A percentile compares a stretch with the other conserved stretches of the same genome.
These are phyloP conservation scores for Diplodia intermedia DNA, from an alignment of 2,329 filamentous ascomycete genomes.

Conservation along the genomic window DNA sequence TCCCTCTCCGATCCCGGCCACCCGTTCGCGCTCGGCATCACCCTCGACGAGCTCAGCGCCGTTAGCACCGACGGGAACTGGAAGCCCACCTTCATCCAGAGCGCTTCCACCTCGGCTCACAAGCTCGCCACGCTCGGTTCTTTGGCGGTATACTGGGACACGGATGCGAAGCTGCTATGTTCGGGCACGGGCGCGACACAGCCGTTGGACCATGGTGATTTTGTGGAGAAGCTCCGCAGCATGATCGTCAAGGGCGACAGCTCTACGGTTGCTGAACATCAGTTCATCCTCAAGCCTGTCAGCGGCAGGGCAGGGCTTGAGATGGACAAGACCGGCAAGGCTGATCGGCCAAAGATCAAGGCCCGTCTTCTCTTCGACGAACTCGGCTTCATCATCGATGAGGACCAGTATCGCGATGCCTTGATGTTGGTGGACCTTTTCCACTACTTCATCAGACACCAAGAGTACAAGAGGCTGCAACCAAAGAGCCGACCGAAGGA, in stretches of 20 bases:
- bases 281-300: conserved; percentile 95
- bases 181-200: conserved; percentile 75
- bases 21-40: conserved; percentile 91
- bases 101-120: conserved; percentile 81
- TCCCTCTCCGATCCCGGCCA: conserved; percentile 94
- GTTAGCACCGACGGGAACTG: conserved; percentile 94
- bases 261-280: conserved; percentile 66
- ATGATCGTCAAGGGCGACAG: conserved; percentile 79
- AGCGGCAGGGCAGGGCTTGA: conserved; percentile 94
- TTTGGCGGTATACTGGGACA: conserved; percentile 97
- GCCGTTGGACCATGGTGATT: conserved; percentile 72
- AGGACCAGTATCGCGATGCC: conserved; percentile 95
- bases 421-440: conserved; percentile 99
- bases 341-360: conserved; percentile 83
- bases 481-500: conserved; percentile 87
- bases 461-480: conserved; percentile 93
- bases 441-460: conserved; percentile 96
- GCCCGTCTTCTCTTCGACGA: conserved; percentile 93
- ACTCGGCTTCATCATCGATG: conserved; percentile 95
- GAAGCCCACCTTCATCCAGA: conserved; percentile 95
- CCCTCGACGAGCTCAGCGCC: conserved; percentile 94
- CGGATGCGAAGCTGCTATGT: conserved; percentile 83
- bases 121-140: conserved; percentile 92
- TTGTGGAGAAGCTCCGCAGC: conserved; percentile 76
- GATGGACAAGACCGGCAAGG: conserved; percentile 88